phyloP scores from a whole-genome alignment of 1,284 basidiomycete genomes.

The Malassezia nana region DNA sequence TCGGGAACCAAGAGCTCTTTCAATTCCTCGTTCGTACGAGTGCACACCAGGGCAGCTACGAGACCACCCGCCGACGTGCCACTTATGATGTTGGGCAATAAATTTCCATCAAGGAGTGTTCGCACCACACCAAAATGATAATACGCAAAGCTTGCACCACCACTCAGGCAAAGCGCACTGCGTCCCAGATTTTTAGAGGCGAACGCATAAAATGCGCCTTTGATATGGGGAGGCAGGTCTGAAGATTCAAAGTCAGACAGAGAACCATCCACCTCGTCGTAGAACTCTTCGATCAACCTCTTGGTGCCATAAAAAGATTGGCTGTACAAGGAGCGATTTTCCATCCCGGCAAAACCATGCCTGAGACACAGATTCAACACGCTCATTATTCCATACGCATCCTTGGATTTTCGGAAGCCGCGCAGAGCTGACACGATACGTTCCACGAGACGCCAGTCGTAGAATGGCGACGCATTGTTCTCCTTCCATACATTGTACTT shows the following conservation, averaged over 20 bases:
- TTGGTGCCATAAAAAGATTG: conserved; percentile 57
- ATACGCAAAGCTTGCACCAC: conserved; percentile 88
- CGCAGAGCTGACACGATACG: conserved; percentile 33
- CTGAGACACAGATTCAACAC: conserved; percentile 85
- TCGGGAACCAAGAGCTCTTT: conserved; percentile 53
- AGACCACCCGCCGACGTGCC: conserved; percentile 90
- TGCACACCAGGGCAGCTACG: conserved; percentile 61
- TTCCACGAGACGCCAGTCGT: conserved; percentile 46
- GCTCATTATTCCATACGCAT: conserved; percentile 63
- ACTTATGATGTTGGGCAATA: conserved; percentile 75
- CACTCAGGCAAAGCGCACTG: conserved; percentile 84
- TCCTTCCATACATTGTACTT: conserved; percentile 40
- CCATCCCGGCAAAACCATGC: conserved; percentile 87
- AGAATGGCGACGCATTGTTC: conserved; percentile 36
- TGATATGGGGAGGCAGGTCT: conserved; percentile 70
- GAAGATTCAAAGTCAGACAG: conserved; percentile 30
- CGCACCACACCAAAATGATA: conserved; percentile 77
- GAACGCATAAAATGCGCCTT: conserved; percentile 79
- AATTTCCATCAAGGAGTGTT: conserved; percentile 74
- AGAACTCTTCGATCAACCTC: conserved; percentile 35
- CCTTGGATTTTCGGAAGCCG: conserved; percentile 58
- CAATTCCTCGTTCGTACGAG: conserved; percentile 79
- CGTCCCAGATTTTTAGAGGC: conserved; percentile 77
- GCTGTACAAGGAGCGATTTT: conserved; percentile 78
- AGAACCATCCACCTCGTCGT: conserved; percentile 31